Evolutionary conservation across 2,329 filamentous ascomycete species (phyloP), one percentile per base, ranked within the genome.

Genomic region (Clonostachys byssicola): DNA sequence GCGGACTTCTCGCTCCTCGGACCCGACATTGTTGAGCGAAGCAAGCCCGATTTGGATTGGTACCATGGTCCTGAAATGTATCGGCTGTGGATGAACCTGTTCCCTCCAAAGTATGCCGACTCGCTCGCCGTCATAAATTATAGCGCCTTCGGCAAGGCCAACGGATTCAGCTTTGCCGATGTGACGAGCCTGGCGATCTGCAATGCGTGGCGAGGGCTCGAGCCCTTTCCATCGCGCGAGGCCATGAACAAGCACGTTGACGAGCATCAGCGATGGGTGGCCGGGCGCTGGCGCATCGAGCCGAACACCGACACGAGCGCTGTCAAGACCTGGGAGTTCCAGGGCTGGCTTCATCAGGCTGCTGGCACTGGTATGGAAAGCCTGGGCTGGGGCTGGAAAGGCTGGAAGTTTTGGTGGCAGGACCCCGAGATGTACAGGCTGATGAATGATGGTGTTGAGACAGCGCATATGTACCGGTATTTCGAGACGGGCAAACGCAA

Each of bases 61-160:
- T 52, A 58, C 40, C 51, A 60, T 34, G 47, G 60, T 47, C 51
- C 62, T 48, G 17, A 55, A 1, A 57, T 70, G 5, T 63, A 65
- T 8, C 53, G 63, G 1, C 57, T 75, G 2, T 75, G 68, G 46
- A 65, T 66, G 44, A 73, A 73, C 50, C 55, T 74, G 8, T 72
- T 77, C 50, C 71, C 72, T 2, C 60, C 71, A 0, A 56, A 64
- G 20, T 56, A 70, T 20, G 68, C 72, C 5, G 60, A 71, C 10
- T 71, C 68, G 7, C 60, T 77, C 5, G 75, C 70, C 0, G 66
- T 74, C 44, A 55, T 73, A 46, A 66, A 67, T 48, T 64, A 64
- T 44, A 56, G 61, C 7, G 60, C 62, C 6, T 62, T 67, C 34
- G 57, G 60, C 49, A 57, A 60, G 49, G 56, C 66, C 41, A 59